These are phyloP conservation scores for Candida patagonica DNA, from an alignment of 805 yeast species.

Conservation along the genomic window DNA sequence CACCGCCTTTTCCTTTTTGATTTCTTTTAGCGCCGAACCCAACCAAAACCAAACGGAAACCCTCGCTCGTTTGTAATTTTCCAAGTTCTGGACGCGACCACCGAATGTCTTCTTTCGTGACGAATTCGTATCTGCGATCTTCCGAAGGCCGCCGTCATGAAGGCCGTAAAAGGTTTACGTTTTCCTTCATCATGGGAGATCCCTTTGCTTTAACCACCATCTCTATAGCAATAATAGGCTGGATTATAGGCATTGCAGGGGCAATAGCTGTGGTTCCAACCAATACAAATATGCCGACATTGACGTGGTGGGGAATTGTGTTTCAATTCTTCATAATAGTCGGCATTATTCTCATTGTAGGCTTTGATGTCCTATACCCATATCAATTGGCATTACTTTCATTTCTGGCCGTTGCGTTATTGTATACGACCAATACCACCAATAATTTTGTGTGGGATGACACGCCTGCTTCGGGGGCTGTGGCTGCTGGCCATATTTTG, in stretches of 20 bases:
- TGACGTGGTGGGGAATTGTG: conserved; percentile 95
- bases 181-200: conserved; percentile 45
- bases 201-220: conserved; percentile 83
- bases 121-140: conserved; percentile 4
- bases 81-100: too few relatives aligned
- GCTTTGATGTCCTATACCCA: conserved; percentile 54
- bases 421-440: conserved; percentile 78
- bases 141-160: conserved; percentile 1
- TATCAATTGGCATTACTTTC: conserved; percentile 51
- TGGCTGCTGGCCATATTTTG: conserved; percentile 86
- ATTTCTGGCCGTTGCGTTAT: conserved; percentile 58
- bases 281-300: conserved; percentile 41
- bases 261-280: conserved; percentile 43
- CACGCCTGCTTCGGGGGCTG: conserved; percentile 64
- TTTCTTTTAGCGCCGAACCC: too few relatives aligned
- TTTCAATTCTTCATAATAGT: conserved; percentile 59
- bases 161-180: conserved; percentile 5
- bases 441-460: conserved; percentile 66
- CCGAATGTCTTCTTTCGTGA: too few relatives aligned
- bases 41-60: too few relatives aligned
- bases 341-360: conserved; percentile 42
- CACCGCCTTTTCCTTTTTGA: too few relatives aligned
- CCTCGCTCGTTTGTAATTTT: too few relatives aligned
- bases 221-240: conserved; percentile 63
- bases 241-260: conserved; percentile 87